phyloP scores from a whole-genome alignment of 768 basidiomycete species.

The Aureoboletus auriporus region DNA sequence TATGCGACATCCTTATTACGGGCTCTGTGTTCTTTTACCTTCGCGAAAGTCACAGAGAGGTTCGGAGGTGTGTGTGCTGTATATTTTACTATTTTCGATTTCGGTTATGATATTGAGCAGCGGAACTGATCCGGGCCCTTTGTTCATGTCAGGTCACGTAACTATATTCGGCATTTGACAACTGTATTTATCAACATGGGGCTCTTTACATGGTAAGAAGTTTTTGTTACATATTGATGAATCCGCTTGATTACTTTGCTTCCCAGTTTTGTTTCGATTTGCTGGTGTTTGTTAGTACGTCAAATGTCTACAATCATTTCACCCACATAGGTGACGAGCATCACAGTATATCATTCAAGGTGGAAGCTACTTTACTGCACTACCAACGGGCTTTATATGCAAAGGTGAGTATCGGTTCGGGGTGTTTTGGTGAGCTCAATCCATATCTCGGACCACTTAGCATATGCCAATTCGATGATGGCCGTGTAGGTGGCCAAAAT shows the following conservation, averaged over 20 bases:
- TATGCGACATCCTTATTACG: conserved; percentile 15
- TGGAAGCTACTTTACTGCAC: background rate
- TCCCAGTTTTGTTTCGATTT: conserved; percentile 3
- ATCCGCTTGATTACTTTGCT: background rate
- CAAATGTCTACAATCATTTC: no score
- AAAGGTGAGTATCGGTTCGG: background rate
- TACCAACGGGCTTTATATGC: conserved; percentile 2
- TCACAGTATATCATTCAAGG: background rate
- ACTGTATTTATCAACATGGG: conserved; percentile 15
- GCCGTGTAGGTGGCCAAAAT: conserved; percentile 5
- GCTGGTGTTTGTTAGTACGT: conserved; percentile 9
- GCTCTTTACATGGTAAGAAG: conserved; percentile 6
- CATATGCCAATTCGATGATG: conserved; percentile 13
- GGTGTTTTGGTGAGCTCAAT: background rate
- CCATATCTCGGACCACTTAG: background rate
- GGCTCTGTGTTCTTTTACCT: conserved; percentile 21
- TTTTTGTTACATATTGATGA: no score
- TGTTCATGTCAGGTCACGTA: conserved; percentile 2
- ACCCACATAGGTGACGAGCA: background rate
- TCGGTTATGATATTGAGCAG: no score
- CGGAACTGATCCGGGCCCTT: no score
- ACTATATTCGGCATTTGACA: conserved; percentile 9
- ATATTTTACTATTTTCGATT: background rate
- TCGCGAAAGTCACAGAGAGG: conserved; percentile 9
- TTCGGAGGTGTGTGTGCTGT: conserved; percentile 3